Conservation (phyloP, 2,329 filamentous ascomycete genomes). For the Penicillium expansum region DNA sequence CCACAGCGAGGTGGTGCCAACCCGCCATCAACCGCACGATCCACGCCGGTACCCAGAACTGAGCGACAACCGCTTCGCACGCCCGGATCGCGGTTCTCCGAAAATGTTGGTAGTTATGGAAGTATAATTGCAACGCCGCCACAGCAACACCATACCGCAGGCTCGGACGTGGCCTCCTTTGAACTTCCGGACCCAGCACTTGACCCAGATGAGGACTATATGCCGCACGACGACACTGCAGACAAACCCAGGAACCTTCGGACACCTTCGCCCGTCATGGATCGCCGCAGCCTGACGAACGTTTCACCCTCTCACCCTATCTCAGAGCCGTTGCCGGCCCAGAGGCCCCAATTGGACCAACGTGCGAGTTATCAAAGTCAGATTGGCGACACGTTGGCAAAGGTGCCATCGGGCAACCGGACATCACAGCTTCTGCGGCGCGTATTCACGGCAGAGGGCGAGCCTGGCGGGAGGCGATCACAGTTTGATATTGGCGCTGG, state of each 20-base stretch:
- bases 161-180: constrained; percentile 50
- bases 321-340: constrained; percentile 1
- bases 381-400: constrained; percentile 22
- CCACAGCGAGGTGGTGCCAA: constrained; percentile 21
- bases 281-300: constrained; percentile 10
- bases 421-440: constrained; percentile 38
- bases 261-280: constrained; percentile 27
- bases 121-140: constrained; percentile 61
- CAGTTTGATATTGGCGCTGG: constrained; percentile 51
- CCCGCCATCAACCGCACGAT: constrained; percentile 28
- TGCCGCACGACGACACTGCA: constrained; percentile 14
- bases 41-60: constrained; percentile 39
- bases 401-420: constrained; percentile 27
- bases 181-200: constrained; percentile 63
- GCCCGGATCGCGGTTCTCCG: constrained; percentile 36
- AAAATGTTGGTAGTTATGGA: constrained; percentile 55
- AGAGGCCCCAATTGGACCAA: constrained; percentile 10
- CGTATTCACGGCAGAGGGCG: constrained; percentile 40
- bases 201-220: constrained; percentile 39
- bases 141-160: constrained; percentile 18
- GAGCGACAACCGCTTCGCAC: constrained; percentile 37
- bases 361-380: constrained; percentile 11
- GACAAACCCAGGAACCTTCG: constrained; percentile 21
- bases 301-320: constrained; percentile 3
- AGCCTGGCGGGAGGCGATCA: constrained; percentile 47